These are phyloP conservation scores for Penicillium sp. DNA, from an alignment of 2,329 filamentous ascomycete species.

Conservation along the genomic window DNA sequence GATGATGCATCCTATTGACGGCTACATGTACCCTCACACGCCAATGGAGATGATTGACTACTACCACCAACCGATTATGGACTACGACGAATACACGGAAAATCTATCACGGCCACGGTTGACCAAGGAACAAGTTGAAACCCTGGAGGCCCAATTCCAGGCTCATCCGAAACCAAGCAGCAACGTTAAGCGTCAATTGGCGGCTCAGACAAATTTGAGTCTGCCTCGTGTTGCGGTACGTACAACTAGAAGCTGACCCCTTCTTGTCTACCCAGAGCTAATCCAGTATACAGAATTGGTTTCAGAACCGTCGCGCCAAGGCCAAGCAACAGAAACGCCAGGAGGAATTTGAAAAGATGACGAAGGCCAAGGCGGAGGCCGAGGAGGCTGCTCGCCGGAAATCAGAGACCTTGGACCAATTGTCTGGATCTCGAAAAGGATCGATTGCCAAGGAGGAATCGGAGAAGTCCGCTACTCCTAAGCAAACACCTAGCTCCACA, in stretches of 20 bases:
- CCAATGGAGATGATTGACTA: slow-evolving; percentile 47
- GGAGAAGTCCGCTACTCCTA: slow-evolving; percentile 30
- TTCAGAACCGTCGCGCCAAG: slow-evolving; percentile 54
- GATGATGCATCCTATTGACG: slow-evolving; percentile 42
- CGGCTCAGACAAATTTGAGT: slow-evolving; percentile 50
- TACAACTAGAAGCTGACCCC: slow-evolving; percentile 11
- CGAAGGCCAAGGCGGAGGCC: slow-evolving; percentile 40
- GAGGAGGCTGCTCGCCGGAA: slow-evolving; percentile 38
- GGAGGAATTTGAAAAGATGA: slow-evolving; percentile 50
- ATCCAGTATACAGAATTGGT: slow-evolving; percentile 49
- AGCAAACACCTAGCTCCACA: slow-evolving; percentile 26
- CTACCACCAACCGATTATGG: slow-evolving; percentile 43
- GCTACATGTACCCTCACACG: slow-evolving; percentile 40
- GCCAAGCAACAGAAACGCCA: slow-evolving; percentile 53
- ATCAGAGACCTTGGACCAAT: slow-evolving; percentile 26
- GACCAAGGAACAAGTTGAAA: slow-evolving; percentile 54
- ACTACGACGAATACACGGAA: slow-evolving; percentile 50
- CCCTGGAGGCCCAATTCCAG: slow-evolving; percentile 51
- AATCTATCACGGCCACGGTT: slow-evolving; percentile 50
- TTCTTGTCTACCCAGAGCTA: background rate
- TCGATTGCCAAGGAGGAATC: slow-evolving; percentile 25
- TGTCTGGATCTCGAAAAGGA: slow-evolving; percentile 25
- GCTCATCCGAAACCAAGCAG: slow-evolving; percentile 53
- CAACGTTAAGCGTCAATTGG: slow-evolving; percentile 51
- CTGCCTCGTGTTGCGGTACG: slow-evolving; percentile 52